Base-by-base conservation (phyloP, 2,329 filamentous ascomycete genomes). In the Fusarium oxysporum region DNA sequence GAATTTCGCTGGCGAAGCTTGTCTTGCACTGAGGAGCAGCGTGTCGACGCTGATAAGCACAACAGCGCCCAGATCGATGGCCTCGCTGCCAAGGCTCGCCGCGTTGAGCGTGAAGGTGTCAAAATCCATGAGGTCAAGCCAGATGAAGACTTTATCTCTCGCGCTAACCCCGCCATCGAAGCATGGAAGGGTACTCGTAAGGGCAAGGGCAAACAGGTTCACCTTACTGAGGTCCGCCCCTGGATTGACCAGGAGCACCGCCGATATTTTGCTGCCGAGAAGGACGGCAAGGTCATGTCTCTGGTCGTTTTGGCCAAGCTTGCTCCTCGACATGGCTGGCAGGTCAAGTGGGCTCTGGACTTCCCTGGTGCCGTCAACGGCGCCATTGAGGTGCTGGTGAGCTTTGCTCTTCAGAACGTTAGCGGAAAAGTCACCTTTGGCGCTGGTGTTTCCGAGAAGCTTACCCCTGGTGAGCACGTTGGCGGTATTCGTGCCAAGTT, bases 341-440 rank as follows among this genome's bases (percentile, higher is more conserved):
- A 98, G 85, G 92, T 97, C 80, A 98, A 98, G 85, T 97, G 96
- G 86, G 93, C 93, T n/a, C 90, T 98, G 61, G 94, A 98, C 82
- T 97, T 98, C 86, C 95, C 95, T 1, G 90, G 90, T 32, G 90
- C 95, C 2, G 93, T 95, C n/a, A 93, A 90, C 48, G 95, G 95
- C 51, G 92, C 93, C 38, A 97, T 97, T 71, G 95, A 98, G 84
- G 88, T 92, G 44, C 89, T 96, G 44, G 92, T 97, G 76, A 90
- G 92, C 41, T 88, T 92, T 78, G 90, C 92, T 1, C 87, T 97
- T 68, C 78, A 81, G 11, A 78, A 79, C 44, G 81, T 89, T 56
- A 83, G 84, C 2, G 85, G 86, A 40, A 82, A 86, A 44, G 92
- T 97, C 51, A 98, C 95, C 1, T 98, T 98, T 79, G 95, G 95